Base-by-base conservation (phyloP, 140 eudicot genomes). In the Ambrosia hybrid region DNA sequence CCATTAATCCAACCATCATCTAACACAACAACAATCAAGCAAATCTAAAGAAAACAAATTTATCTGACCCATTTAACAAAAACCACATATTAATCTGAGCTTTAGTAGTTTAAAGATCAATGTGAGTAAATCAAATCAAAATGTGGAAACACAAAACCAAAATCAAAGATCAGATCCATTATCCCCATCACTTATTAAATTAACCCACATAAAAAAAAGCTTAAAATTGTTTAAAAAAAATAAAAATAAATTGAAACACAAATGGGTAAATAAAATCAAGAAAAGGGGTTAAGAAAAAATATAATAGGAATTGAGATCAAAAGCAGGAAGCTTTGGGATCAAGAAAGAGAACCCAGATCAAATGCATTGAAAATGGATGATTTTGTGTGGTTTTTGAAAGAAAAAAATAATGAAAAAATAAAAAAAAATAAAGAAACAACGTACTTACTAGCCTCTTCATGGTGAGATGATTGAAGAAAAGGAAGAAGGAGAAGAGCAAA, bases 391-490 rank as follows among this genome's bases (percentile, higher is more conserved):
- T 45, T 77, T 39, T 41, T 41, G 46, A 41, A 41, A 9, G 8
- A 2, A 41, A 41, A 45, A 46, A 46, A 7, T 46, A 11, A 46
- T 8, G 52, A 10, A 48, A 8, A 21, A 21, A 21, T 0, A 0
- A 21, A 21, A 39, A 39, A 39, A 39, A 39, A 48, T 12, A 48
- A 48, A 52, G 82, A 82, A 73, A 70, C 71, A 87, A 90, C 97
- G 95, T 87, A 90, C 97, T 87, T 90, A 90, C 97, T 87, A 90
- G 97, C 91, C 89, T 83, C 95, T 85, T 87, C 97, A 87, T 87
- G 76, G 65, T 59, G 81, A 67, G 79, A 70, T 17, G 79, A 65
- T 60, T 78, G 67, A 52, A 57, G 48, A 57, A 65, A 21, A 21
- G 30, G 56, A 39, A 46, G 67, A 33, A 10, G n/a, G n/a, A n/a